Base-by-base conservation (phyloP, 495 filamentous ascomycete species). In the Rostrohypoxylon terebratum region DNA sequence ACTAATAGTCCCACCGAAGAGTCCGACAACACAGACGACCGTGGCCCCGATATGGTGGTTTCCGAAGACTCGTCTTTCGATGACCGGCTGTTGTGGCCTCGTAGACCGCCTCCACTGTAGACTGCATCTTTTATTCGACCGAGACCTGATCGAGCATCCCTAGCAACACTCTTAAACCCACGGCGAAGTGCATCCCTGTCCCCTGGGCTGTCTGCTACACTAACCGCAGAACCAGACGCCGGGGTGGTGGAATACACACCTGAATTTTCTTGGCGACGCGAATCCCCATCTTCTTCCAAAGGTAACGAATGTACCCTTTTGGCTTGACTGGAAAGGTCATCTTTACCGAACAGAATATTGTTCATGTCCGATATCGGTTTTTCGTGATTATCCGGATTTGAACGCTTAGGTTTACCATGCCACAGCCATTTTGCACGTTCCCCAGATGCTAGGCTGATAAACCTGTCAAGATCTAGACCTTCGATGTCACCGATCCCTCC, bases 361-460 rank as follows among this genome's bases (percentile, higher is more conserved):
- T 85, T 81, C 59, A 87, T 83, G 21, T 83, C 81, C 8, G 85
- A 83, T 6, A 82, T 84, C 42, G 86, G 80, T 58, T 83, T 84
- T 0, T 85, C 82, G 66, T 87, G 87, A 28, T 78, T 80, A 36
- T 89, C 85, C 14, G 81, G 74, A 20, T 82, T 84, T 61, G 84
- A 86, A 60, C 83, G 80, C 68, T 83, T 89, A 11, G 90, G 86
- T 75, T 97, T 99, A 8, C 96, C 96, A 57, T 91, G 85, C 96
- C 96, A 99, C 9, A 99, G 84, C 91, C 93, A 98, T 78, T 97
- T 98, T 10, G 91, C 85, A 59, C 92, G 87, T 75, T 93, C 91
- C 31, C 96, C 96, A 59, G 87, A 89, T 0, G 91, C 87, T 34
- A 97, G 81, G 63, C 88, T 87, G 31, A 92, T 85, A 69, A 98